These are phyloP conservation scores for Candida berthetii DNA, from an alignment of 805 yeast genomes.

Conservation along the genomic window DNA sequence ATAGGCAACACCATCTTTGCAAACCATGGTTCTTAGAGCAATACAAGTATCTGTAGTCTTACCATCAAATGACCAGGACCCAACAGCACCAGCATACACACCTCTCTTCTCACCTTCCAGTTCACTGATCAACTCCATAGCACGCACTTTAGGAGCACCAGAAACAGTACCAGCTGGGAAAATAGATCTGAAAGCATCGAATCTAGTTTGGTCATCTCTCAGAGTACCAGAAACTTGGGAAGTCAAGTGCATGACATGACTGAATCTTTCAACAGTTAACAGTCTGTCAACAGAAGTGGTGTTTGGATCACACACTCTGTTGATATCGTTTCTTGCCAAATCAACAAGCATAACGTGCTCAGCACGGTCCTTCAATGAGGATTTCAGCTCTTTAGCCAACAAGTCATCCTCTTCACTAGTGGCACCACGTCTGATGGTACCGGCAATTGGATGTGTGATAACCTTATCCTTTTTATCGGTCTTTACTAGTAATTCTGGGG, in stretches of 20 bases:
- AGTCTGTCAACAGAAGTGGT: conserved; percentile 85
- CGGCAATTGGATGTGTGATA: conserved; percentile 97
- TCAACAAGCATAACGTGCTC: conserved; percentile 99
- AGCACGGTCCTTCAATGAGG: conserved; percentile 87
- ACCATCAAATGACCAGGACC: conserved; percentile 97
- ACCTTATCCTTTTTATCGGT: conserved; percentile 67
- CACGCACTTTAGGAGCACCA: conserved; percentile 97
- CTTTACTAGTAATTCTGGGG: conserved; percentile 90
- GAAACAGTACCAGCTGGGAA: conserved; percentile 99
- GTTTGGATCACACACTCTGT: conserved; percentile 85
- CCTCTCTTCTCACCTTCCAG: conserved; percentile 91
- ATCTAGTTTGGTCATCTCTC: conserved; percentile 77
- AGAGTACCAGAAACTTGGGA: conserved; percentile 92
- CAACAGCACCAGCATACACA: conserved; percentile 98
- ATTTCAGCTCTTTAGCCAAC: conserved; percentile 66
- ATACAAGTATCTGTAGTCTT: conserved; percentile 95
- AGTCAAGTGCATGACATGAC: conserved; percentile 95
- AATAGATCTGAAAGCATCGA: conserved; percentile 95
- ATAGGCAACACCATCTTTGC: conserved; percentile 84
- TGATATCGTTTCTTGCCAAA: conserved; percentile 92
- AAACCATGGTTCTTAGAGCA: conserved; percentile 95
- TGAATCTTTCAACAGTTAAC: conserved; percentile 85
- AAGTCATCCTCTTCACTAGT: conserved; percentile 88
- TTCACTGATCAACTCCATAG: conserved; percentile 92
- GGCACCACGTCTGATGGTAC: conserved; percentile 87